phyloP scores from a whole-genome alignment of 306 rosid species.

The Parietaria judaica region DNA sequence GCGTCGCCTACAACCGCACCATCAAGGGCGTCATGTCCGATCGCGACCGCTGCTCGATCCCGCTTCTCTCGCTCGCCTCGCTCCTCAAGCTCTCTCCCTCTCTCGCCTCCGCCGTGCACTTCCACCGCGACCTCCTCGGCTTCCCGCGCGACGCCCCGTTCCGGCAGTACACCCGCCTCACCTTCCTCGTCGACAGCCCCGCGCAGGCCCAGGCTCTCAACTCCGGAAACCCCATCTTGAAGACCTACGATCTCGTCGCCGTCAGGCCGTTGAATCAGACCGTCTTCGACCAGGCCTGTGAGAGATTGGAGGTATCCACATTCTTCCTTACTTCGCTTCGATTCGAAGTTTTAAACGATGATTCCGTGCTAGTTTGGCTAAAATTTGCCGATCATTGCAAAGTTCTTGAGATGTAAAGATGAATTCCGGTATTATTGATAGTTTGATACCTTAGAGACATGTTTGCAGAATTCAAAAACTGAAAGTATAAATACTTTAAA shows the following conservation, averaged over 20 bases:
- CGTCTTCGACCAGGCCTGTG: slow-evolving; percentile 63
- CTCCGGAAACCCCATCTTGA: slow-evolving; percentile 68
- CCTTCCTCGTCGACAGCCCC: slow-evolving; percentile 40
- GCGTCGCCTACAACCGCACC: slow-evolving; percentile 76
- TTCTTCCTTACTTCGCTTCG: neutral
- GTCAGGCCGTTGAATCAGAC: slow-evolving; percentile 58
- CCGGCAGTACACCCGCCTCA: slow-evolving; percentile 86
- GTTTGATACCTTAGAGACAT: neutral
- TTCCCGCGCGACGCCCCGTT: slow-evolving; percentile 54
- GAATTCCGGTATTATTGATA: neutral
- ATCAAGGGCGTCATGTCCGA: slow-evolving; percentile 88
- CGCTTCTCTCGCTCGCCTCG: slow-evolving; percentile 47
- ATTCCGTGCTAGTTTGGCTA: too few species aligned
- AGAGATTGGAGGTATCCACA: slow-evolving; percentile 55
- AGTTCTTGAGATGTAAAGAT: too few species aligned
- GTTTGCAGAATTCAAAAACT: too few species aligned
- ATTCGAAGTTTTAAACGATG: neutral
- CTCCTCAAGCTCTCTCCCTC: slow-evolving; percentile 61
- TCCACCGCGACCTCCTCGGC: slow-evolving; percentile 66
- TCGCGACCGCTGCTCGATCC: slow-evolving; percentile 63
- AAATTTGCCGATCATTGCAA: too few species aligned
- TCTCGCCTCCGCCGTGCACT: slow-evolving; percentile 48
- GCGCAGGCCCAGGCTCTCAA: slow-evolving; percentile 50
- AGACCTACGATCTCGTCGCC: slow-evolving; percentile 72
- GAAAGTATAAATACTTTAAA: too few species aligned